phyloP scores from a whole-genome alignment of 768 basidiomycete species.

The Tylopilus felleus region DNA sequence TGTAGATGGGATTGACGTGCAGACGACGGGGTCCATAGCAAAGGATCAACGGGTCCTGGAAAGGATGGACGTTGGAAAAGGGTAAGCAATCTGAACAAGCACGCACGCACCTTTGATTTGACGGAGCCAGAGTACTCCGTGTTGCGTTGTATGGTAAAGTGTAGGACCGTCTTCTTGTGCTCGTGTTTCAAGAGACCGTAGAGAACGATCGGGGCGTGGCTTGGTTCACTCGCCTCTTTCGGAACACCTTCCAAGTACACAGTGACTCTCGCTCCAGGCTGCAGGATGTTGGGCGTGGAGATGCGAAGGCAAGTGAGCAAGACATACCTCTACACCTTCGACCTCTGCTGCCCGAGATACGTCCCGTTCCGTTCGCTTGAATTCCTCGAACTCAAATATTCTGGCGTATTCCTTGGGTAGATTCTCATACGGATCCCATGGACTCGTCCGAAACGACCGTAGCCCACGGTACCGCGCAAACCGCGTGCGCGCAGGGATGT shows the following conservation, averaged over 20 bases:
- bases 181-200: constrained; percentile 92
- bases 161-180: constrained; percentile 89
- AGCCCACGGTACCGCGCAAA: constrained; percentile 93
- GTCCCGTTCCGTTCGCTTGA: constrained; percentile 75
- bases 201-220: constrained; percentile 52
- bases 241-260: constrained; percentile 77
- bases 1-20: constrained; percentile 83
- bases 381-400: constrained; percentile 97
- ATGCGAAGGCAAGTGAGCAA: neutral
- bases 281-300: neutral
- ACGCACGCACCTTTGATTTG: constrained; percentile 71
- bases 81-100: neutral
- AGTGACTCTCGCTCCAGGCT: constrained; percentile 84
- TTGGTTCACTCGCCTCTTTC: constrained; percentile 42
- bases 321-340: constrained; percentile 68
- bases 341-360: constrained; percentile 64
- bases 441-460: constrained; percentile 88
- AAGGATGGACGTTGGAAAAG: neutral
- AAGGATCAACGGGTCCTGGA: constrained; percentile 80
- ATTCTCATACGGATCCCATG: constrained; percentile 98
- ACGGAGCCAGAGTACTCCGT: constrained; percentile 90
- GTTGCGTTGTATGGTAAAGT: constrained; percentile 91
- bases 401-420: constrained; percentile 90
- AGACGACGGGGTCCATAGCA: constrained; percentile 88
- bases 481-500: constrained; percentile 71